phyloP scores from a whole-genome alignment of 139 green algal species.

The Desmodesmus armatus region DNA sequence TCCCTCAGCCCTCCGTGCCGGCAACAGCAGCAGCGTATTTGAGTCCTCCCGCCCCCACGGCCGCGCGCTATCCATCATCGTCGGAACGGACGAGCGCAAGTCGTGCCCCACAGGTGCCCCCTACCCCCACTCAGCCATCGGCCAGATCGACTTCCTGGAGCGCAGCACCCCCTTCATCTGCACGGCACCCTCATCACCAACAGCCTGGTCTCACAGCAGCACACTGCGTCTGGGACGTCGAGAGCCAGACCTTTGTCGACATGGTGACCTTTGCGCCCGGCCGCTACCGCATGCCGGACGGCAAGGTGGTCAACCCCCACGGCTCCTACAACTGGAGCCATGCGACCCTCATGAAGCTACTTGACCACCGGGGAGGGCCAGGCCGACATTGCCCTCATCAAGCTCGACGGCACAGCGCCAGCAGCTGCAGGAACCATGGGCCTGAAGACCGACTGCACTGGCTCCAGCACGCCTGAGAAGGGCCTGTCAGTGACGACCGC shows the following conservation, averaged over 20 bases:
- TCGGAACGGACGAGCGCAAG: conserved; percentile 19
- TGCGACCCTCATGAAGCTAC: conserved; percentile 35
- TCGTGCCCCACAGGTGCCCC: not conserved
- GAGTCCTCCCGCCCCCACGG: no score
- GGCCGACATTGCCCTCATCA: conserved; percentile 30
- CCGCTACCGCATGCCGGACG: not conserved
- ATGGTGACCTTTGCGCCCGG: conserved; percentile 35
- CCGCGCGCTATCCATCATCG: conserved; percentile 10
- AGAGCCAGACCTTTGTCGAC: conserved; percentile 29
- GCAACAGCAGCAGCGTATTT: conserved; percentile 11
- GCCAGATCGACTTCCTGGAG: conserved; percentile 40
- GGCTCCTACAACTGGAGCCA: conserved; percentile 34
- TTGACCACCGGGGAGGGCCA: conserved; percentile 7
- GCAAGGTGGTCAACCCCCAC: conserved; percentile 33
- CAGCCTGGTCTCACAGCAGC: conserved; percentile 34
- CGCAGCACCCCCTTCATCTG: conserved; percentile 28
- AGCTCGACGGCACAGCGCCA: not conserved
- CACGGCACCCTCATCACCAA: conserved; percentile 38
- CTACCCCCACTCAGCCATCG: conserved; percentile 28
- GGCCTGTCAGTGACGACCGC: conserved; percentile 5
- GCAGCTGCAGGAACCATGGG: conserved; percentile 4
- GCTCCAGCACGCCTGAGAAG: not conserved
- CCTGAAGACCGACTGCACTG: not conserved
- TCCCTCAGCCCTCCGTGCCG: not conserved
- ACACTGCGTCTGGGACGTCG: conserved; percentile 41